Evolutionary conservation across 345 rosid genomes (phyloP), one percentile per base, ranked within the genome.

Genomic region (Combretum micranthum): DNA sequence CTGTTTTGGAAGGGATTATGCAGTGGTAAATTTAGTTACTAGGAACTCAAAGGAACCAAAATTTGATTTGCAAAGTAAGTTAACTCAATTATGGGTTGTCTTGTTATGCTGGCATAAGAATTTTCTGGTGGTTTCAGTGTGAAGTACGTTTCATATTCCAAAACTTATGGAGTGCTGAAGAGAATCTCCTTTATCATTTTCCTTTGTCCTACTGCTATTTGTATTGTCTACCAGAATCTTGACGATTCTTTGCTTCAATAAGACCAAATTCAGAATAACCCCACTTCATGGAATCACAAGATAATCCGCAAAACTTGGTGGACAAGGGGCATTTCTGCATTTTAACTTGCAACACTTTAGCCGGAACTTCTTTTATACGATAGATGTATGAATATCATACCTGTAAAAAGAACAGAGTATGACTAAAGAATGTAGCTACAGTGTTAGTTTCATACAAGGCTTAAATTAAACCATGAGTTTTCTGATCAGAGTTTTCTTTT

Each of bases 401-500:
- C 39, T 32, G 39, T 32, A 32, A 32, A 32, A 7, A 32, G 39
- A 32, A 32, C 9, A 32, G 9, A 5, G 9, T 32, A 32, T 32
- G 39, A 32, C 39, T 11, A 32, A 32, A 32, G 10, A 32, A 25
- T 4, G 39, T 32, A 32, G 39, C 39, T 32, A 32, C 9, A 32
- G 10, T 32, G 9, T 32, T 32, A 32, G 3, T 32, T 25, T 32
- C 9, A 32, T 32, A 4, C 39, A 32, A 5, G 39, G 39, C 5
- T 32, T 15, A 50, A 50, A 44, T 14, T 19, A 49, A 13, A 49
- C 19, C 52, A 20, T 55, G 23, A 44, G 43, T 37, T 47, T 18
- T 60, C 57, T 57, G 16, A 46, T 25, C 64, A 63, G 48, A 65
- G 21, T 42, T 13, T 20, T 49, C 16, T 25, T 47, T 42, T 54